A percentile compares a stretch with the other conserved stretches of the same genome.
Conservation (phyloP, 75 land plant genomes). For the Chamaecyparis obtusa region DNA sequence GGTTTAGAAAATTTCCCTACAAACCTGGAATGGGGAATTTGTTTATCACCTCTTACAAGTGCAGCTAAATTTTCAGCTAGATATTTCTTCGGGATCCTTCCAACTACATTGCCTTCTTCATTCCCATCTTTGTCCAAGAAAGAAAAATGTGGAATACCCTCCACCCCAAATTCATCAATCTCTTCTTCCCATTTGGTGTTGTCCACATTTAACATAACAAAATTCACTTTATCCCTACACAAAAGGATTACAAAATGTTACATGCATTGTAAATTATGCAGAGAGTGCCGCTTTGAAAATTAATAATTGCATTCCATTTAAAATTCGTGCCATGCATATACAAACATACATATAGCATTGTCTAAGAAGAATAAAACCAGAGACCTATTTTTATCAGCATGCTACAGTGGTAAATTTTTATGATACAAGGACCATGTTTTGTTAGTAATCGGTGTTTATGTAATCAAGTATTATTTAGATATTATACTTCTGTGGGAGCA, state of each 20-base stretch:
- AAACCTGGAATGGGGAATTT: conserved; percentile 78
- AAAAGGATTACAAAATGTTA: not conserved
- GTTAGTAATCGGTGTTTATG: not conserved
- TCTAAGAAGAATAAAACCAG: not conserved
- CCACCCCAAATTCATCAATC: conserved; percentile 97
- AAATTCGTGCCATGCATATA: not conserved
- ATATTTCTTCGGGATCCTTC: conserved; percentile 72
- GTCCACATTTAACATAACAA: conserved; percentile 98
- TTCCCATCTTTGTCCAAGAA: conserved; percentile 87
- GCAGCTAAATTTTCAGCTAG: conserved; percentile 85
- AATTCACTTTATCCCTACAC: conserved; percentile 82
- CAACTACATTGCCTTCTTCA: conserved; percentile 95
- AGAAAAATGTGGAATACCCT: conserved; percentile 99
- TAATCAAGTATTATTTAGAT: not conserved
- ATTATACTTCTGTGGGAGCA: not conserved
- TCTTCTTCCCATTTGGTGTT: conserved; percentile 98
- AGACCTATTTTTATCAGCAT: not conserved
- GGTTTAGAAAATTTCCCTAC: conserved; percentile 81
- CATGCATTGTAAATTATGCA: not conserved
- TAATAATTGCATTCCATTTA: not conserved
- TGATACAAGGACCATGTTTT: not conserved
- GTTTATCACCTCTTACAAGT: conserved; percentile 65
- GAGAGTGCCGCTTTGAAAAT: not conserved
- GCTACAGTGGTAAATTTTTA: not conserved
- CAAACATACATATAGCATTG: not conserved